phyloP scores from a whole-genome alignment of 2,329 filamentous ascomycete species.

The Pyricularia pennisetigena region DNA sequence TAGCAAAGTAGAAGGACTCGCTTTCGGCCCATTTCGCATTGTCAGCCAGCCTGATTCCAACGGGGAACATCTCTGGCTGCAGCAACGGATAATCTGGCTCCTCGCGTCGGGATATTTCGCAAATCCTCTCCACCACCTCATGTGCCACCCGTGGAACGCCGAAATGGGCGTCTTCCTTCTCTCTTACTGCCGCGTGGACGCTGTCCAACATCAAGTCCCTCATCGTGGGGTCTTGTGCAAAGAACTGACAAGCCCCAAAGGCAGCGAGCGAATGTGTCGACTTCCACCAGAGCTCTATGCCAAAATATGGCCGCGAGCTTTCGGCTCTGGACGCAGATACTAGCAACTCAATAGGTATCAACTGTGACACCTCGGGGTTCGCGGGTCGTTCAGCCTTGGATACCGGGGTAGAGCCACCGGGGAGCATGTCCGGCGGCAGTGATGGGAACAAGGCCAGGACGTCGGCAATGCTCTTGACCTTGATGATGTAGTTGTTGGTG shows the following conservation, averaged over 20 bases:
- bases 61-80: constrained; percentile 38
- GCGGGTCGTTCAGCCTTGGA: constrained; percentile 15
- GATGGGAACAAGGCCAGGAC: constrained; percentile 36
- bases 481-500: constrained; percentile 38
- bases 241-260: constrained; percentile 37
- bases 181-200: constrained; percentile 27
- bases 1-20: constrained; percentile 40
- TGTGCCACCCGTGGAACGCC: constrained; percentile 29
- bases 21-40: constrained; percentile 27
- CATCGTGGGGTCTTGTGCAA: constrained; percentile 37
- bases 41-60: constrained; percentile 30
- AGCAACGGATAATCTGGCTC: constrained; percentile 26
- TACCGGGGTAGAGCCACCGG: constrained; percentile 21
- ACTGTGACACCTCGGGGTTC: constrained; percentile 22
- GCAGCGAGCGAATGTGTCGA: constrained; percentile 30
- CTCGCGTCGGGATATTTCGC: constrained; percentile 32
- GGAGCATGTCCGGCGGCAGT: constrained; percentile 13
- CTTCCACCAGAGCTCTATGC: constrained; percentile 48
- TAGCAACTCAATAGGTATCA: constrained; percentile 38
- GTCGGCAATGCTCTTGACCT: constrained; percentile 36
- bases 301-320: constrained; percentile 36
- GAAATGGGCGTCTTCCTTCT: constrained; percentile 17
- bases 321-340: constrained; percentile 44
- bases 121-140: constrained; percentile 36
- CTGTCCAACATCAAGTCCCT: constrained; percentile 39